Conservation (phyloP, 306 rosid genomes). For the Sicyos baderoa region DNA sequence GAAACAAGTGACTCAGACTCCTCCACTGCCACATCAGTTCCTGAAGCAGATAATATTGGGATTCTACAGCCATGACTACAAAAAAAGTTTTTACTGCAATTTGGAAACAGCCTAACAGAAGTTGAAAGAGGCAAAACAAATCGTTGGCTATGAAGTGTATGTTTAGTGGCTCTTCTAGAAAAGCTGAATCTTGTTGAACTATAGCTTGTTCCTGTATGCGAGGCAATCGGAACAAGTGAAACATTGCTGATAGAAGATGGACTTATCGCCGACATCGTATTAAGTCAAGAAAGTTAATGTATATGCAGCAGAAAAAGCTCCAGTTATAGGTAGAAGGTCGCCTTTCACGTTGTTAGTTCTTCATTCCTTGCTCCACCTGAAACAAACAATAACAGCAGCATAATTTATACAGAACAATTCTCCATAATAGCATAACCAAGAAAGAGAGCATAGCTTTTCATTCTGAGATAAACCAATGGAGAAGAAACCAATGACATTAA, state of each 20-base stretch:
- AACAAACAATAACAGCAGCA: slow-evolving; percentile 1
- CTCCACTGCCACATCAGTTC: slow-evolving; percentile 65
- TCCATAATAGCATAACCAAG: slow-evolving; percentile 8
- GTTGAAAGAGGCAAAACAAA: slow-evolving; percentile 47
- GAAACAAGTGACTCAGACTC: slow-evolving; percentile 45
- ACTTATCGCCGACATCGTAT: slow-evolving; percentile 50
- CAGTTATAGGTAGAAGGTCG: neutral
- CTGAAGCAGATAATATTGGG: slow-evolving; percentile 49
- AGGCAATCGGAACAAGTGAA: slow-evolving; percentile 57
- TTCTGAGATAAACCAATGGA: too few species aligned
- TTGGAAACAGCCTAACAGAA: slow-evolving; percentile 42
- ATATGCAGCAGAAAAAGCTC: too few species aligned
- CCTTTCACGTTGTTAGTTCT: slow-evolving; percentile 17
- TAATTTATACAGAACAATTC: neutral
- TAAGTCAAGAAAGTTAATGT: slow-evolving; percentile 22
- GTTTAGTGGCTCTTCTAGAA: slow-evolving; percentile 40
- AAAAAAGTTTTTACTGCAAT: slow-evolving; percentile 30
- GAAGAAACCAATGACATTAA: too few species aligned
- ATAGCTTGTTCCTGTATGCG: slow-evolving; percentile 43
- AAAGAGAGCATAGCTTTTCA: neutral
- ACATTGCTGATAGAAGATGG: slow-evolving; percentile 58
- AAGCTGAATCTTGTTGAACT: slow-evolving; percentile 45
- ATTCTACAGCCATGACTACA: slow-evolving; percentile 42
- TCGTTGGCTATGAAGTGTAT: slow-evolving; percentile 36
- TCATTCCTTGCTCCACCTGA: slow-evolving; percentile 40